Conservation (phyloP, 1,284 basidiomycete species). For the Jaminaea rosea region DNA sequence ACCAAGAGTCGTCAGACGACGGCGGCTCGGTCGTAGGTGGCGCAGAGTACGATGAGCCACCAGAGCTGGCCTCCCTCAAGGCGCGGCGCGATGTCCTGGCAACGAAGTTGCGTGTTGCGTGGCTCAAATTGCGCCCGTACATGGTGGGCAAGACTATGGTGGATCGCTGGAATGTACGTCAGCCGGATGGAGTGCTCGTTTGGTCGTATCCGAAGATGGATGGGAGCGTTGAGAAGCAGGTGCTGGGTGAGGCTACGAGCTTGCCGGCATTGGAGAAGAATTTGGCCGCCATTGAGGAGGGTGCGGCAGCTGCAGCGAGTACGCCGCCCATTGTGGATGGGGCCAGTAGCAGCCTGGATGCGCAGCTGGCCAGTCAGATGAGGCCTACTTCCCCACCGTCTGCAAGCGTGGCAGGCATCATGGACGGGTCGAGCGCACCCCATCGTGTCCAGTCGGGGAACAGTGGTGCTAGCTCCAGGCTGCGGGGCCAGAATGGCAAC, state of each 20-base stretch:
- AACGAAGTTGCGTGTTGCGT: conserved; percentile 35
- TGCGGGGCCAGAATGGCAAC: no score
- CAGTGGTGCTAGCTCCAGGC: no score
- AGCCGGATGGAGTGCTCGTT: conserved; percentile 20
- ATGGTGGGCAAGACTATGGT: conserved; percentile 28
- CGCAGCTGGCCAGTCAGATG: no score
- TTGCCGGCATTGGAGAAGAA: conserved; percentile 22
- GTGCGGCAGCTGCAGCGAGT: background rate
- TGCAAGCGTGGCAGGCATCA: no score
- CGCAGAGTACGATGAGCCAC: background rate
- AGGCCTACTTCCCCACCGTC: no score
- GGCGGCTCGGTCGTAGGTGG: background rate
- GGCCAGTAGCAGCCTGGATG: no score
- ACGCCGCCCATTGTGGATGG: no score
- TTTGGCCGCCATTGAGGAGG: conserved; percentile 23
- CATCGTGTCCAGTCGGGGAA: no score
- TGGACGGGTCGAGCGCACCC: no score
- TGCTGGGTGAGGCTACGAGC: conserved; percentile 27
- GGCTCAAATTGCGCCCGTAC: conserved; percentile 32
- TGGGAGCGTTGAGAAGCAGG: conserved; percentile 23
- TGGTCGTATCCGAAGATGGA: conserved; percentile 30
- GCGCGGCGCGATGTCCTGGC: conserved; percentile 36
- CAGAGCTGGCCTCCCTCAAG: conserved; percentile 8
- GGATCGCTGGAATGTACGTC: conserved; percentile 21
- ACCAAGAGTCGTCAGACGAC: background rate